Evolutionary conservation across 176 grass and related monocot species (phyloP).

Genomic region (Eragrostis curvula): DNA sequence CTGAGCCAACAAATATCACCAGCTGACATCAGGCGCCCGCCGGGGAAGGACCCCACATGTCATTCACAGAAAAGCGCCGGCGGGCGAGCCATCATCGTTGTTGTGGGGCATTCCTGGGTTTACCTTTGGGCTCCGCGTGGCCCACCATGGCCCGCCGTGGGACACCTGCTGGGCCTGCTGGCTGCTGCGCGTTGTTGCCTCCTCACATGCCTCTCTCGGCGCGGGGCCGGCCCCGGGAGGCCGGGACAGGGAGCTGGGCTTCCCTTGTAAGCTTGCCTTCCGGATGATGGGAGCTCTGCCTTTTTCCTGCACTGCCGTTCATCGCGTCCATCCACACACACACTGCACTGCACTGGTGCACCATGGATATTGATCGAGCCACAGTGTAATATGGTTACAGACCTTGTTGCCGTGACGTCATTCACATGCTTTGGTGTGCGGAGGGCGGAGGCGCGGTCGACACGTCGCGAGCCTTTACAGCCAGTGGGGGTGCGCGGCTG

Average conservation of each 20-base stretch:
- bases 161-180: too few species aligned
- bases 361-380: not conserved
- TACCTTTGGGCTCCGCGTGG: too few species aligned
- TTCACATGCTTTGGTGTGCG: too few species aligned
- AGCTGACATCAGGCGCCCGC: not conserved
- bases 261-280: not conserved
- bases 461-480: not conserved
- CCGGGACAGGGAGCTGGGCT: slow-evolving; percentile 37
- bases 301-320: not conserved
- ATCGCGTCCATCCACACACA: not conserved
- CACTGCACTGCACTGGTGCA: too few species aligned
- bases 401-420: not conserved
- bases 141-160: not conserved
- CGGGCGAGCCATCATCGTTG: not conserved
- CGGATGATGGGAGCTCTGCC: not conserved
- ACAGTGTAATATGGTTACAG: not conserved
- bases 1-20: not conserved
- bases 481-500: not conserved
- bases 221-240: slow-evolving; percentile 34
- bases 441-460: not conserved
- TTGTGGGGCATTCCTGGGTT: not conserved
- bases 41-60: not conserved
- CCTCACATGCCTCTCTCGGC: slow-evolving; percentile 4
- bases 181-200: too few species aligned
- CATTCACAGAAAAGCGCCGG: not conserved